Evolutionary conservation across 192 early-diverging fungal species (phyloP).

Genomic region (Gamsiella multidivaricata): DNA sequence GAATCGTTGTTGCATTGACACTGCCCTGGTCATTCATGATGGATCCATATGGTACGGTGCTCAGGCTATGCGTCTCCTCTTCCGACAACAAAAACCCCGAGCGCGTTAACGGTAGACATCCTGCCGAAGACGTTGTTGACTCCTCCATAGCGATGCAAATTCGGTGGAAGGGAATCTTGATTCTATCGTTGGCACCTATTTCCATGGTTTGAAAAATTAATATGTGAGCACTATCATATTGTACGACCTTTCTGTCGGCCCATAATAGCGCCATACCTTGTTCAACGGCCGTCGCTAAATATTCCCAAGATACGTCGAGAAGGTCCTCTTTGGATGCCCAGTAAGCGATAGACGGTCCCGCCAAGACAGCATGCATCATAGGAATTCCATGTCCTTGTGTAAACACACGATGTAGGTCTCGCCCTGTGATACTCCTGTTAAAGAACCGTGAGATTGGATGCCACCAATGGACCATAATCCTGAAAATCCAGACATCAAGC

Average conservation of each 20-base stretch:
- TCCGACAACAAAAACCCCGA: conserved; percentile 31
- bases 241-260: too few relatives aligned
- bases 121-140: conserved; percentile 15
- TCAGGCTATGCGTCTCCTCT: conserved; percentile 26
- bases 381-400: conserved; percentile 52
- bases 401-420: conserved; percentile 30
- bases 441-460: too few relatives aligned
- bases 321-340: conserved; percentile 47
- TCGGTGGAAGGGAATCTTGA: conserved; percentile 44
- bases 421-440: conserved; percentile 17
- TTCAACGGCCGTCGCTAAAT: conserved; percentile 29
- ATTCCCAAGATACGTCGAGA: conserved; percentile 42
- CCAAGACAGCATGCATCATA: conserved; percentile 37
- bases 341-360: conserved; percentile 52
- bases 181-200: conserved; percentile 43
- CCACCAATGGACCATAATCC: too few relatives aligned
- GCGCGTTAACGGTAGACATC: conserved; percentile 24
- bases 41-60: conserved; percentile 30
- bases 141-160: conserved; percentile 51
- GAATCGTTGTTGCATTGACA: conserved; percentile 27
- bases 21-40: conserved; percentile 53
- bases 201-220: background rate
- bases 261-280: too few relatives aligned
- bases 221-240: too few relatives aligned
- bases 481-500: background rate